phyloP scores from a whole-genome alignment of 169 alveolate species.

The Toxoplasma gondii region DNA sequence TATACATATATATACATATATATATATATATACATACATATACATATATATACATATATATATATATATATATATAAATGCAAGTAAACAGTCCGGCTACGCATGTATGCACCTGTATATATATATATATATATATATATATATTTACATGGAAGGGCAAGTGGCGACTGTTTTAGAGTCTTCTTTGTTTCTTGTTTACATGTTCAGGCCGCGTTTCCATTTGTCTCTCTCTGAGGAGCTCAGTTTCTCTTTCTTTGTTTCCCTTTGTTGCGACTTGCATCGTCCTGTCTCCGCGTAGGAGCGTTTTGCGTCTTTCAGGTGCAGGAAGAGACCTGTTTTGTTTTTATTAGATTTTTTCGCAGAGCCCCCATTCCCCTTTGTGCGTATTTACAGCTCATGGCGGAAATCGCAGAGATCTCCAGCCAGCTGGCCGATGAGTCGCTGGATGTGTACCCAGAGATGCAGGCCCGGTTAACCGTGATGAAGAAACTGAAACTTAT shows the following conservation, averaged over 20 bases:
- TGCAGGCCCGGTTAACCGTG: conserved; percentile 25
- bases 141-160: neutral
- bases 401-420: neutral
- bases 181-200: neutral
- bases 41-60: neutral
- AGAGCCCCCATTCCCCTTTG: neutral
- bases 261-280: too few relatives aligned
- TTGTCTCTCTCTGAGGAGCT: too few relatives aligned
- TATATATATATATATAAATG: neutral
- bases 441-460: conserved; percentile 42
- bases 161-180: neutral
- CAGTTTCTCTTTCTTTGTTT: too few relatives aligned
- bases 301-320: too few relatives aligned
- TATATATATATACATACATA: neutral
- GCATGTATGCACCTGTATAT: neutral
- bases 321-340: too few relatives aligned
- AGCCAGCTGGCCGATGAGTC: conserved; percentile 27
- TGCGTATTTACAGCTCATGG: neutral
- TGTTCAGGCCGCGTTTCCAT: too few relatives aligned
- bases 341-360: too few relatives aligned
- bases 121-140: neutral
- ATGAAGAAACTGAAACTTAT: neutral
- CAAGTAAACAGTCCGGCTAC: neutral
- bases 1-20: neutral
- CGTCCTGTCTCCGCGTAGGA: too few relatives aligned